These are phyloP conservation scores for Rhazya stricta DNA, from an alignment of 257 asterid genomes.

Conservation along the genomic window DNA sequence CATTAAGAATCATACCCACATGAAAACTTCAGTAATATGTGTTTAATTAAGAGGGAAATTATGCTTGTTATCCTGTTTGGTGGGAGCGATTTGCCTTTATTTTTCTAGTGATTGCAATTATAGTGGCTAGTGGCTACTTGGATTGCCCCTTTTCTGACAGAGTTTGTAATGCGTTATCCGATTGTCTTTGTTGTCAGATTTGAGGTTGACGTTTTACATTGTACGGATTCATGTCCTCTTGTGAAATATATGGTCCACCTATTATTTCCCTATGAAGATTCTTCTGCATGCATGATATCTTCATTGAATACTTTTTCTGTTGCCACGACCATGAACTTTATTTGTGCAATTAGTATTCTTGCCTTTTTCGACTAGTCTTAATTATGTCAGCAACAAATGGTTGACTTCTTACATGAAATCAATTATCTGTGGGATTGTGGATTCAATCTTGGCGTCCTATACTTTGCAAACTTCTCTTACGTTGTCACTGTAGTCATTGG, in stretches of 20 bases:
- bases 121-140: neutral
- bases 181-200: neutral
- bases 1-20: conserved; percentile 63
- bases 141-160: neutral
- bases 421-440: neutral
- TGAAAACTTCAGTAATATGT: conserved; percentile 9
- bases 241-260: neutral
- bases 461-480: neutral
- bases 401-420: neutral
- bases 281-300: neutral
- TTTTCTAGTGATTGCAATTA: neutral
- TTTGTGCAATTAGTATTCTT: neutral
- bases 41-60: neutral
- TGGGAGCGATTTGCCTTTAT: neutral
- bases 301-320: neutral
- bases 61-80: neutral
- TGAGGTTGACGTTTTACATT: neutral
- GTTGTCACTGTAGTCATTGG: neutral
- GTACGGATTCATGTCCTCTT: neutral
- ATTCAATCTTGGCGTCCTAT: neutral
- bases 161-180: no score
- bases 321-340: neutral
- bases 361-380: neutral
- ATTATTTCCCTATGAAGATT: neutral
- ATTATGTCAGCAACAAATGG: neutral